A percentile compares a stretch with the other conserved stretches of the same genome.
Conservation (phyloP, 2,329 filamentous ascomycete genomes). For the Scytalidium sp. region DNA sequence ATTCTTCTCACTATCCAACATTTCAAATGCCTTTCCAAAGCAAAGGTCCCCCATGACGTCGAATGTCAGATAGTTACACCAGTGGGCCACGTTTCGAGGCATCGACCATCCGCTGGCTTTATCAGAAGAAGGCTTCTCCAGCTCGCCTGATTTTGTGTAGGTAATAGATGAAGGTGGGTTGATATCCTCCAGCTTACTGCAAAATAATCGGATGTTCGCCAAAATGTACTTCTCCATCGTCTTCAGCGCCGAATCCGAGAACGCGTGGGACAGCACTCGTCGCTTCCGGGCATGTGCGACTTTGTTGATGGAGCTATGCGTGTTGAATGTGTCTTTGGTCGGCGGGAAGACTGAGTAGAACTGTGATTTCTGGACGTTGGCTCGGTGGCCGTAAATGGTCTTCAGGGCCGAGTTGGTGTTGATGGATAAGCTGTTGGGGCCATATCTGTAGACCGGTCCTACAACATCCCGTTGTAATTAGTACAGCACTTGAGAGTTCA, state of each 20-base stretch:
- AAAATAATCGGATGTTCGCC: slow-evolving; percentile 50
- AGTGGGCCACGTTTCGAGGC: slow-evolving; percentile 56
- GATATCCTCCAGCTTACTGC: slow-evolving; percentile 43
- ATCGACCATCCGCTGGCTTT: slow-evolving; percentile 43
- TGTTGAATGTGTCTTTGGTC: slow-evolving; percentile 62
- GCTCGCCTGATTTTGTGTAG: too few relatives aligned
- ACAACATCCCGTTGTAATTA: slow-evolving; percentile 8
- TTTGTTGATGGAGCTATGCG: slow-evolving; percentile 70
- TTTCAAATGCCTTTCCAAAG: slow-evolving; percentile 48
- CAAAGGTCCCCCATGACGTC: slow-evolving; percentile 49
- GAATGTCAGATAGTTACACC: slow-evolving; percentile 39
- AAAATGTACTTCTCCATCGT: slow-evolving; percentile 28
- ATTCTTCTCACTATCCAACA: slow-evolving; percentile 49
- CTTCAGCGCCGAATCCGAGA: slow-evolving; percentile 36
- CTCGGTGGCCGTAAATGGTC: slow-evolving; percentile 62
- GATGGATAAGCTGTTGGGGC: slow-evolving; percentile 74
- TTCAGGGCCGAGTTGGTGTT: slow-evolving; percentile 68
- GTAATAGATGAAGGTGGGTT: too few relatives aligned
- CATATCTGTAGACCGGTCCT: slow-evolving; percentile 71
- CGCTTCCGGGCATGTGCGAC: slow-evolving; percentile 67
- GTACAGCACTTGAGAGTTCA: slow-evolving; percentile 9
- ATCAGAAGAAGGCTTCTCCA: slow-evolving; percentile 24
- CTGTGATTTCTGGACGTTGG: slow-evolving; percentile 64
- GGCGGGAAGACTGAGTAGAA: slow-evolving; percentile 74
- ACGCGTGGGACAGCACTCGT: slow-evolving; percentile 61